Evolutionary conservation across 2,329 filamentous ascomycete genomes (phyloP).

Genomic region (Xylariaceae sp.): DNA sequence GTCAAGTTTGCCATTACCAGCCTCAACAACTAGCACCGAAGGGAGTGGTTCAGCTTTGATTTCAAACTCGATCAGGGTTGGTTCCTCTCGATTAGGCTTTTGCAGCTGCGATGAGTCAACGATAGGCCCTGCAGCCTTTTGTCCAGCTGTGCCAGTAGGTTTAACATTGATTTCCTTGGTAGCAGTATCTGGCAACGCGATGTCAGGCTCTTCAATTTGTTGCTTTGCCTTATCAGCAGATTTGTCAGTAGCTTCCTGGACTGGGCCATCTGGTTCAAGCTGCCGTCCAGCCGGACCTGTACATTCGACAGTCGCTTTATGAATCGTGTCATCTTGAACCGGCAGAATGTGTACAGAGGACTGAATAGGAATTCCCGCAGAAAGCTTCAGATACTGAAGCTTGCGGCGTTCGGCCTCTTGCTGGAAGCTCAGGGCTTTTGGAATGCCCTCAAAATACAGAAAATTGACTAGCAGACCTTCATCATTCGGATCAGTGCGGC

Average conservation of each 20-base stretch:
- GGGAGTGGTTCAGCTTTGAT: too few species aligned
- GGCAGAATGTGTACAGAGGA: background rate
- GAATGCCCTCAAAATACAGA: slow-evolving; percentile 12
- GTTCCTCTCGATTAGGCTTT: background rate
- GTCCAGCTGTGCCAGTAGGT: too few species aligned
- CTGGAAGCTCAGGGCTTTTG: slow-evolving; percentile 7
- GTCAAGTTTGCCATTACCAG: too few species aligned
- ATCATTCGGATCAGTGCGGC: slow-evolving; percentile 3
- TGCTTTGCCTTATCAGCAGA: background rate
- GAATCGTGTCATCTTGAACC: background rate
- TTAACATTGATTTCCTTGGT: too few species aligned
- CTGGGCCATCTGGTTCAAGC: background rate
- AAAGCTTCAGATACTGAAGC: background rate
- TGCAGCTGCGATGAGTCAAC: too few species aligned
- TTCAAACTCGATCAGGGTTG: background rate
- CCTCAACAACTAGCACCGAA: too few species aligned
- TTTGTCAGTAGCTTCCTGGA: background rate
- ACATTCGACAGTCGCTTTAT: background rate
- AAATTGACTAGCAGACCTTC: slow-evolving; percentile 1
- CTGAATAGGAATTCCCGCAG: background rate
- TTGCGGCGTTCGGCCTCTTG: slow-evolving; percentile 1
- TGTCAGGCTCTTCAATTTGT: too few species aligned
- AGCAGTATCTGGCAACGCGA: too few species aligned
- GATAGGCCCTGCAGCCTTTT: too few species aligned
- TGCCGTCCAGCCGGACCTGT: background rate